These are phyloP conservation scores for Sugiyamaella smithiae DNA, from an alignment of 805 yeast genomes.

Conservation along the genomic window DNA sequence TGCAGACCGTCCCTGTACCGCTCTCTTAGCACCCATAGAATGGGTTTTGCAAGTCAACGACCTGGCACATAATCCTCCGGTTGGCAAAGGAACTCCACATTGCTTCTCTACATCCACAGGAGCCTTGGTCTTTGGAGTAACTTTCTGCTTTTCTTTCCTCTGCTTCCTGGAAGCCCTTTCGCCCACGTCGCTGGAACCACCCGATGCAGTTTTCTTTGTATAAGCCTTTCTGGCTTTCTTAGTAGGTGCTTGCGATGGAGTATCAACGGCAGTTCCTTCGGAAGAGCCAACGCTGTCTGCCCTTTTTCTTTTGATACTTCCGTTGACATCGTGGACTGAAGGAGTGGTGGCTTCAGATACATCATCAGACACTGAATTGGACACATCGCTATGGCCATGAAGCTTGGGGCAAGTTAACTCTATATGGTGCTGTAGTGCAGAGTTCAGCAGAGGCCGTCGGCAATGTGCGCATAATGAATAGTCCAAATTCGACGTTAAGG, in stretches of 20 bases:
- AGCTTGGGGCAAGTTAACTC: conserved; percentile 15
- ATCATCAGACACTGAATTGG: not conserved
- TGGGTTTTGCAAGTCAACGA: conserved; percentile 96
- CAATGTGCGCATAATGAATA: conserved; percentile 32
- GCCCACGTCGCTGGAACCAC: not conserved
- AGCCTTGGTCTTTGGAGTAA: conserved; percentile 57
- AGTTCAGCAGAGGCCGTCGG: conserved; percentile 28
- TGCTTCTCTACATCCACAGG: conserved; percentile 91
- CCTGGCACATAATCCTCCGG: conserved; percentile 95
- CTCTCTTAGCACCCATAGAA: conserved; percentile 97
- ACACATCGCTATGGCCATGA: not conserved
- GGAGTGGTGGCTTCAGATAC: not conserved
- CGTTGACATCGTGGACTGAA: not conserved
- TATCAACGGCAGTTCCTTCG: not conserved
- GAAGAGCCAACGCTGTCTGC: conserved; percentile 5
- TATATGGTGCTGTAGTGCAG: conserved; percentile 25
- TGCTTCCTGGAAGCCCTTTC: conserved; percentile 17
- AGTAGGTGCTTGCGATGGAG: not conserved
- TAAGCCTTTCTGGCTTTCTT: conserved; percentile 13
- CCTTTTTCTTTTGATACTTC: conserved; percentile 6
- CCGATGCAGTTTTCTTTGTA: conserved; percentile 14
- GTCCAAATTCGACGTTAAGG: conserved; percentile 27
- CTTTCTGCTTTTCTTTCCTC: conserved; percentile 21
- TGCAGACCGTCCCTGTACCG: conserved; percentile 89
- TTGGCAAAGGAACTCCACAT: conserved; percentile 92